Evolutionary conservation across 176 grass and related monocot species (phyloP).

Genomic region (Musa itinerans): DNA sequence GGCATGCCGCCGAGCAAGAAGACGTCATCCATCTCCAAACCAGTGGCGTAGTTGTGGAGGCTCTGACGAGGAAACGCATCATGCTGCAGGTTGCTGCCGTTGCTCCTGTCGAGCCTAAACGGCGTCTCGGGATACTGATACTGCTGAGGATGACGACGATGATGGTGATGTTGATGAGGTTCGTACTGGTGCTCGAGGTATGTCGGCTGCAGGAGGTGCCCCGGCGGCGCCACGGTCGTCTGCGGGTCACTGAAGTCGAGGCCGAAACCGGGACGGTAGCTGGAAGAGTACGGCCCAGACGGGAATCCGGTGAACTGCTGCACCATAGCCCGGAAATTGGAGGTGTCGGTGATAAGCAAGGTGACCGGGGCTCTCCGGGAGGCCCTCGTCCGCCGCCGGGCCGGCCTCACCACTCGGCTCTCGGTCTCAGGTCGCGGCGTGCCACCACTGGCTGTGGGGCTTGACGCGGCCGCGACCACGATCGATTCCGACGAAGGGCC

Average conservation of each 20-base stretch:
- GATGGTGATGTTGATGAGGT: background rate
- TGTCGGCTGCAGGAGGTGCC: background rate
- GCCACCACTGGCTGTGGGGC: background rate
- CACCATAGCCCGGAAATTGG: constrained; percentile 95
- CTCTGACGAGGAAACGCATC: too few relatives aligned
- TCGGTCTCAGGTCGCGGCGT: background rate
- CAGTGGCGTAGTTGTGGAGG: too few relatives aligned
- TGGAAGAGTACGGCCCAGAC: background rate
- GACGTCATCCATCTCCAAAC: too few relatives aligned
- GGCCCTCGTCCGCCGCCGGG: background rate
- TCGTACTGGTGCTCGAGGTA: background rate
- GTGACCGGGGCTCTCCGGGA: constrained; percentile 44
- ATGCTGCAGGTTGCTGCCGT: too few relatives aligned
- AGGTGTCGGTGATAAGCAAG: constrained; percentile 82
- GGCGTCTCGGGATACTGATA: background rate
- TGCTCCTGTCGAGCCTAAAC: background rate
- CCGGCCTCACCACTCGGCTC: background rate
- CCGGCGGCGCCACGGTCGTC: background rate
- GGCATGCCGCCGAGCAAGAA: too few relatives aligned
- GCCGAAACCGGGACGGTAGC: background rate
- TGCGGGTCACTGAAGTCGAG: background rate
- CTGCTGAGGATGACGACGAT: background rate
- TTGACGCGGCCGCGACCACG: background rate
- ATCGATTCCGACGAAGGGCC: background rate
- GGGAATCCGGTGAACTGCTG: constrained; percentile 79